Percentiles rank a stretch among this genome's conserved stretches.
Evolutionary conservation across 768 basidiomycete species (phyloP).

Genomic region (Sistotremastrum niveocremeum): DNA sequence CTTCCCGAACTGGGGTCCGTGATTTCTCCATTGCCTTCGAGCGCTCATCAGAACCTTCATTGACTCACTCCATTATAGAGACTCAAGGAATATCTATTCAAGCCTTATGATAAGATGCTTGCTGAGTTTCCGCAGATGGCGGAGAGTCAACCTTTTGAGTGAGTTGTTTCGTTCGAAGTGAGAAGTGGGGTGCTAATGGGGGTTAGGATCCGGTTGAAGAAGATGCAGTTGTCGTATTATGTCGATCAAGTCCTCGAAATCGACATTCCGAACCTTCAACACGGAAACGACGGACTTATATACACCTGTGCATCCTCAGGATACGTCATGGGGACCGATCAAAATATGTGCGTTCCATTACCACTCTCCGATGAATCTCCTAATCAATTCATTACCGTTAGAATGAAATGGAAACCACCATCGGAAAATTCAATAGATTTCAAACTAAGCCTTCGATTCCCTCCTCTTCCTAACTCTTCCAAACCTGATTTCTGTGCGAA

Average conservation of each 20-base stretch:
- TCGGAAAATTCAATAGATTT: constrained; percentile 98
- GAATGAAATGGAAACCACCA: constrained; percentile 98
- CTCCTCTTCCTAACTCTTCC: constrained; percentile 39
- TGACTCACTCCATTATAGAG: constrained; percentile 31
- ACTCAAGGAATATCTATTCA: constrained; percentile 68
- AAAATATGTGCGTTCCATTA: constrained; percentile 54
- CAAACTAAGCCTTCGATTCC: constrained; percentile 89
- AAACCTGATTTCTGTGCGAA: constrained; percentile 74
- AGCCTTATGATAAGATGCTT: constrained; percentile 63
- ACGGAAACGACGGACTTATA: constrained; percentile 92
- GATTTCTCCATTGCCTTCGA: background rate
- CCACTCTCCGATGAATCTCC: background rate
- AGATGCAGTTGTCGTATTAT: constrained; percentile 76
- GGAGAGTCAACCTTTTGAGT: constrained; percentile 70
- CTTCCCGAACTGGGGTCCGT: constrained; percentile 84
- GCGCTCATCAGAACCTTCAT: background rate
- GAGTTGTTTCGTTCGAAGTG: constrained; percentile 20
- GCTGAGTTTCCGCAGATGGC: constrained; percentile 55
- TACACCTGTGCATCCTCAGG: constrained; percentile 83
- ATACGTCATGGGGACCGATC: constrained; percentile 75
- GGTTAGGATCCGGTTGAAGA: constrained; percentile 72
- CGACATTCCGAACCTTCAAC: constrained; percentile 75
- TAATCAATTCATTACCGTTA: constrained; percentile 17
- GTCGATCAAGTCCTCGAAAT: constrained; percentile 74
- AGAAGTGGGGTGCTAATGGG: background rate